Evolutionary conservation across 495 filamentous ascomycete species (phyloP).

Genomic region (Podospora didyma): DNA sequence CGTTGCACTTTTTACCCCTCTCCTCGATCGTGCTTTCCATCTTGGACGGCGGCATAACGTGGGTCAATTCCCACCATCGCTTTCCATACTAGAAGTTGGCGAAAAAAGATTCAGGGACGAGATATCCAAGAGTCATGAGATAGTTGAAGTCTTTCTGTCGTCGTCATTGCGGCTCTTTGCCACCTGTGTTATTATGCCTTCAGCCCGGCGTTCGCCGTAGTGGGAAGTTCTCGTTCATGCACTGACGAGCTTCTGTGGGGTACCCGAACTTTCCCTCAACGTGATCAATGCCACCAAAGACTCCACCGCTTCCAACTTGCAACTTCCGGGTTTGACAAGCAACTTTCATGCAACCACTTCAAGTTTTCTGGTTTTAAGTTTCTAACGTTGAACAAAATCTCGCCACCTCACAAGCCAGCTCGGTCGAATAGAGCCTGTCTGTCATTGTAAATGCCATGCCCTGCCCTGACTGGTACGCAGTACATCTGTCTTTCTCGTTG

Average conservation of each 20-base stretch:
- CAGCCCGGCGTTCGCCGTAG: background rate
- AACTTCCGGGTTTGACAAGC: background rate
- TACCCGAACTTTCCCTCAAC: background rate
- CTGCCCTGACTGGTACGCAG: no score
- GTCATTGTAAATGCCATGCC: no score
- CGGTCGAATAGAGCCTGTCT: no score
- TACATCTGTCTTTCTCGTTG: no score
- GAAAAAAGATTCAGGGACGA: background rate
- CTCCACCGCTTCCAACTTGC: no score
- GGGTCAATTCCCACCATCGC: background rate
- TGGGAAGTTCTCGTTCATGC: background rate
- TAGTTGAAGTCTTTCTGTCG: background rate
- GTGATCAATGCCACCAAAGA: background rate
- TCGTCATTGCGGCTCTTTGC: background rate
- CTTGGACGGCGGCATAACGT: background rate
- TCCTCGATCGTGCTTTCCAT: background rate
- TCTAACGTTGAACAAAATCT: background rate
- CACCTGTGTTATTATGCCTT: constrained; percentile 5
- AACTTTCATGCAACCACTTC: background rate
- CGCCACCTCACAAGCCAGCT: background rate
- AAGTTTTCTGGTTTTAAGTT: background rate
- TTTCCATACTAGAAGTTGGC: background rate
- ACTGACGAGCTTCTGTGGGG: background rate
- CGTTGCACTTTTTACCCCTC: background rate
- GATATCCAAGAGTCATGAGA: background rate